These are phyloP conservation scores for Ceratobasidium papillatum DNA, from an alignment of 1,284 basidiomycete species.

Conservation along the genomic window DNA sequence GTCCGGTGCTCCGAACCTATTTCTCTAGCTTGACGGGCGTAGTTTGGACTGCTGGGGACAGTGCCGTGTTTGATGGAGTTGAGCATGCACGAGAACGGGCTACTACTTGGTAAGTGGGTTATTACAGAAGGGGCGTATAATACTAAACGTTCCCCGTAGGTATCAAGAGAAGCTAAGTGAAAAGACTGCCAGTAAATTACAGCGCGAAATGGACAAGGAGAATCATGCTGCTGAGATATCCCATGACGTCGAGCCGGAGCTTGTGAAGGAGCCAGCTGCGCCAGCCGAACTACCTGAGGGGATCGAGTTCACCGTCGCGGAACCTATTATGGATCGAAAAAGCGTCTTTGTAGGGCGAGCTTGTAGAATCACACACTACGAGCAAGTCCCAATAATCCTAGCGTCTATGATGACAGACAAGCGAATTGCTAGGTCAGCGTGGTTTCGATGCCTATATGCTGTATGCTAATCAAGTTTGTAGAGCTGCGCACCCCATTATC, in stretches of 20 bases:
- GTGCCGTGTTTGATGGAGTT: slow-evolving; percentile 90
- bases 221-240: not conserved
- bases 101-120: slow-evolving; percentile 42
- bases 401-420: slow-evolving; percentile 76
- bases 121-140: not conserved
- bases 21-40: slow-evolving; percentile 75
- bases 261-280: slow-evolving; percentile 34
- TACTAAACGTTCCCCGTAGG: slow-evolving; percentile 61
- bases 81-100: slow-evolving; percentile 77
- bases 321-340: slow-evolving; percentile 84
- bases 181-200: slow-evolving; percentile 64
- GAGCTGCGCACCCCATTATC: slow-evolving; percentile 88
- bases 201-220: slow-evolving; percentile 62
- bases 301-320: slow-evolving; percentile 70
- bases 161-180: slow-evolving; percentile 69
- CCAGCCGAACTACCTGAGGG: slow-evolving; percentile 62
- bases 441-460: not conserved
- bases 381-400: slow-evolving; percentile 79
- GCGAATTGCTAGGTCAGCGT: slow-evolving; percentile 61
- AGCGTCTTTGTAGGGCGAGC: slow-evolving; percentile 85
- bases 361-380: slow-evolving; percentile 78
- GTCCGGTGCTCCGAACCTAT: slow-evolving; percentile 80
- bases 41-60: slow-evolving; percentile 74
- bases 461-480: not conserved
- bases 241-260: not conserved